Base-by-base conservation (phyloP, 2,329 filamentous ascomycete species). In the Nigrograna mackinnonii region DNA sequence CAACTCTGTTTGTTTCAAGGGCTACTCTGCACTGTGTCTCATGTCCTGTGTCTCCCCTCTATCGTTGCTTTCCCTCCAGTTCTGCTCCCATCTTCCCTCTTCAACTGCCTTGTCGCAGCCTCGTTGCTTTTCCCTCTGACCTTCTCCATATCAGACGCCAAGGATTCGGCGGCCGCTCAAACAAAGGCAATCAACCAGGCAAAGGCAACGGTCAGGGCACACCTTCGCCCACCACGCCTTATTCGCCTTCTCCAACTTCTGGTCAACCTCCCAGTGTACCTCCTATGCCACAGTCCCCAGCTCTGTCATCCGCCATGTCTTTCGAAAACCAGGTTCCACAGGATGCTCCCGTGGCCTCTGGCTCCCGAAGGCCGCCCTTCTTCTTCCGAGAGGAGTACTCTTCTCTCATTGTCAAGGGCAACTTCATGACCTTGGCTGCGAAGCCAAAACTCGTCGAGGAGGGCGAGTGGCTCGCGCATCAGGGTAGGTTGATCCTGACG, bases 381-480 rank as follows among this genome's bases (percentile, higher is more conserved):
- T 91, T 88, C 83, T 82, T 91, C 60, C 86, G 88, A 60, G 79
- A 86, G 42, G 74, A 83, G 48, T 87, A 89, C 64, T 85, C 87
- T 41, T 88, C 86, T 65, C 84, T 95, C 62, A 95, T 96, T 53
- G 91, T 96, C 62, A 95, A 92, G 75, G 92, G 92, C 46, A 97
- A 96, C 74, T 96, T 97, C 67, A 90, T 96, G 86, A 96, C 92
- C 9, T 74, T 97, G 46, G 95, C 91, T 60, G 90, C 91, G 37
- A 87, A 91, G 64, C 92, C 92, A 17, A 91, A 92, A 75, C 91
- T 94, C 43, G 89, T 96, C 34, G 92, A 96, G 62, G 84, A 90
- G 65, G 92, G 90, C 54, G 92, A 97, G 71, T 97, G 92, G 92
- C 80, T 96, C 57, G 91, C 91, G 50, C 90, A 96, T 69, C 92